These are phyloP conservation scores for Fomitopsis pulvina DNA, from an alignment of 768 basidiomycete species.

Conservation along the genomic window DNA sequence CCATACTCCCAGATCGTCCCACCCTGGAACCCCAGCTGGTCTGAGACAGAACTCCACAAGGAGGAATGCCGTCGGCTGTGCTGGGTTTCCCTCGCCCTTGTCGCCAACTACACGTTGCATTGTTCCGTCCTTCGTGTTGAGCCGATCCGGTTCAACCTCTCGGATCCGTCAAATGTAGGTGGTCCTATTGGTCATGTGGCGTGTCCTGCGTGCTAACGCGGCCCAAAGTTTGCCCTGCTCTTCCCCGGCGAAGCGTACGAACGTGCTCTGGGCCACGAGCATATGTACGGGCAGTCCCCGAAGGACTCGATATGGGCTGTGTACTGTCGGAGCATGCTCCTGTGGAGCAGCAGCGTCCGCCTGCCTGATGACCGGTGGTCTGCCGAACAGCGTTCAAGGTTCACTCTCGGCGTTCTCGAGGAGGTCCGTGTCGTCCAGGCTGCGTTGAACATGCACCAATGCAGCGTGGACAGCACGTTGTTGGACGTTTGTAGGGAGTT, in stretches of 20 bases:
- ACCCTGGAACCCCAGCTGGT: constrained; percentile 60
- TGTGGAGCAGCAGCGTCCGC: constrained; percentile 68
- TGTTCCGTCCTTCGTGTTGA: constrained; percentile 60
- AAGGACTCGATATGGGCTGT: constrained; percentile 81
- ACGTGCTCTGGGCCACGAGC: constrained; percentile 31
- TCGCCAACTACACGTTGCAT: constrained; percentile 61
- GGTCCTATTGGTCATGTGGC: neutral
- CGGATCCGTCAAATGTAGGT: constrained; percentile 63
- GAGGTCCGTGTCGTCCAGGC: constrained; percentile 65
- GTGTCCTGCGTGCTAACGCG: neutral
- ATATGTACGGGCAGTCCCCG: constrained; percentile 39
- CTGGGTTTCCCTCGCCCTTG: constrained; percentile 67
- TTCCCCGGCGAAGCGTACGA: constrained; percentile 72
- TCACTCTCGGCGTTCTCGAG: constrained; percentile 55
- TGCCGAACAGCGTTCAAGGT: constrained; percentile 49
- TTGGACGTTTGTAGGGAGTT: constrained; percentile 66
- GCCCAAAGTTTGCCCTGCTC: constrained; percentile 47
- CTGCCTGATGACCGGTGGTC: constrained; percentile 36
- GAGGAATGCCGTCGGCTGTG: constrained; percentile 74
- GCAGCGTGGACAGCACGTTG: constrained; percentile 63
- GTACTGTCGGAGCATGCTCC: constrained; percentile 74
- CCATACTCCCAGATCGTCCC: constrained; percentile 43
- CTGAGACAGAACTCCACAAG: constrained; percentile 43
- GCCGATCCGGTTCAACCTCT: constrained; percentile 49
- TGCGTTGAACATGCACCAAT: constrained; percentile 58